Conservation (phyloP, 169 alveolate genomes). For the Babesia ovata region DNA sequence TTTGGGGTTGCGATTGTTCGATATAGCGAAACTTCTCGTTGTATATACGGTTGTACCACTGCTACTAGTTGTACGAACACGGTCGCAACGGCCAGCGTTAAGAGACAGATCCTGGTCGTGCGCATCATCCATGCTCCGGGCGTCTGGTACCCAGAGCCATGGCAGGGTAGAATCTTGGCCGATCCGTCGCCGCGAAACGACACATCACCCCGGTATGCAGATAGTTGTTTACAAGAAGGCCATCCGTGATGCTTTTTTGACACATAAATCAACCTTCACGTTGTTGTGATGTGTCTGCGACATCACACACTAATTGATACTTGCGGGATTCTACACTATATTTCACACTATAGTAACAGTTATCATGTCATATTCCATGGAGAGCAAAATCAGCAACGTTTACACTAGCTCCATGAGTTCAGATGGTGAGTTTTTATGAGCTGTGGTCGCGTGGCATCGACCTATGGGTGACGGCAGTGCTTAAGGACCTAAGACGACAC, state of each 20-base stretch:
- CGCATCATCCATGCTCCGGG: constrained; percentile 14
- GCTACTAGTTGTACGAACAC: neutral
- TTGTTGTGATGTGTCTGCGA: too few species aligned
- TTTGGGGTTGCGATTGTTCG: neutral
- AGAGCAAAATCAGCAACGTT: too few species aligned
- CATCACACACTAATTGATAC: too few species aligned
- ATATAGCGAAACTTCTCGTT: neutral
- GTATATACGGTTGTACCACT: constrained; percentile 4
- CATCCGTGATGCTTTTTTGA: too few species aligned
- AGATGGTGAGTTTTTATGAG: constrained; percentile 24
- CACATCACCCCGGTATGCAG: too few species aligned
- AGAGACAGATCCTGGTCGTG: neutral
- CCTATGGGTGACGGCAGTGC: constrained; percentile 31
- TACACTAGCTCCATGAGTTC: neutral
- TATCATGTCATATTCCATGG: too few species aligned
- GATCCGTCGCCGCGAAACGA: too few species aligned
- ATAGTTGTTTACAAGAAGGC: too few species aligned
- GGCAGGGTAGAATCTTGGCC: neutral
- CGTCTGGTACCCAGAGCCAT: constrained; percentile 6
- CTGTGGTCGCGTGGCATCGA: constrained; percentile 29
- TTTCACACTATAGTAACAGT: too few species aligned
- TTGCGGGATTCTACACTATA: too few species aligned
- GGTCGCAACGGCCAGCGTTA: neutral
- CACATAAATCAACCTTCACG: too few species aligned
- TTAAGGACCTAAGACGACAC: constrained; percentile 12